phyloP scores from a whole-genome alignment of 2,329 filamentous ascomycete genomes.

The Colletotrichum melonis region DNA sequence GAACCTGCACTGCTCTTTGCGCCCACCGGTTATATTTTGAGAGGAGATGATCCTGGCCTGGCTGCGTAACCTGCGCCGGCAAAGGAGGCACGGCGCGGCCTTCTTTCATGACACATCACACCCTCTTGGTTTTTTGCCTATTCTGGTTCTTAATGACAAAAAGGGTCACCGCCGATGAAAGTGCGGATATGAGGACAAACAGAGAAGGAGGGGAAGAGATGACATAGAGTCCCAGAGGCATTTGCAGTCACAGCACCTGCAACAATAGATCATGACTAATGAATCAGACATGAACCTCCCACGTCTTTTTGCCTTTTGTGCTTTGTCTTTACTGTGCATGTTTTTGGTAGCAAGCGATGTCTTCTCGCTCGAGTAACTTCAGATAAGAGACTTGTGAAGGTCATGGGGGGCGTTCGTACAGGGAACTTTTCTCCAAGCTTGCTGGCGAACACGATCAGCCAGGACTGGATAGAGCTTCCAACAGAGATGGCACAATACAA shows the following conservation, averaged over 20 bases:
- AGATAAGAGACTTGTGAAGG: too few relatives aligned
- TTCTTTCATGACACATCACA: slow-evolving; percentile 16
- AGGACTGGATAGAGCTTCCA: too few relatives aligned
- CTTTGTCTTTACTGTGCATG: background rate
- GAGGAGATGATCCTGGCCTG: slow-evolving; percentile 27
- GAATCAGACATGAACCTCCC: slow-evolving; percentile 22
- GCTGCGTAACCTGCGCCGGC: slow-evolving; percentile 39
- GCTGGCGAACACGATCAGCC: too few relatives aligned
- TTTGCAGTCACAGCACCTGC: slow-evolving; percentile 14
- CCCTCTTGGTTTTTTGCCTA: slow-evolving; percentile 10
- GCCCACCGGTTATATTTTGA: slow-evolving; percentile 3
- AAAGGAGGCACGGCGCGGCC: slow-evolving; percentile 33
- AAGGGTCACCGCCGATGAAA: slow-evolving; percentile 5
- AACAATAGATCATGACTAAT: slow-evolving; percentile 34
- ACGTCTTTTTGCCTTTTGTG: background rate
- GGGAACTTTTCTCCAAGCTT: too few relatives aligned
- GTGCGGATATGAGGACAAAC: background rate
- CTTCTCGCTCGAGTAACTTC: too few relatives aligned
- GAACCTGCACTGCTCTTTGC: slow-evolving; percentile 14
- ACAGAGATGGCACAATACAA: too few relatives aligned
- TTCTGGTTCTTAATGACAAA: slow-evolving; percentile 20
- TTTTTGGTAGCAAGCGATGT: background rate
- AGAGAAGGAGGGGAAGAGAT: background rate
- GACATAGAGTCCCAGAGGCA: slow-evolving; percentile 23
- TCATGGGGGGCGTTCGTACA: too few relatives aligned